Percentiles rank a stretch among this genome's conserved stretches.
These are phyloP conservation scores for Nannizziopsis arthrosporioides DNA, from an alignment of 2,329 filamentous ascomycete genomes.

Conservation along the genomic window DNA sequence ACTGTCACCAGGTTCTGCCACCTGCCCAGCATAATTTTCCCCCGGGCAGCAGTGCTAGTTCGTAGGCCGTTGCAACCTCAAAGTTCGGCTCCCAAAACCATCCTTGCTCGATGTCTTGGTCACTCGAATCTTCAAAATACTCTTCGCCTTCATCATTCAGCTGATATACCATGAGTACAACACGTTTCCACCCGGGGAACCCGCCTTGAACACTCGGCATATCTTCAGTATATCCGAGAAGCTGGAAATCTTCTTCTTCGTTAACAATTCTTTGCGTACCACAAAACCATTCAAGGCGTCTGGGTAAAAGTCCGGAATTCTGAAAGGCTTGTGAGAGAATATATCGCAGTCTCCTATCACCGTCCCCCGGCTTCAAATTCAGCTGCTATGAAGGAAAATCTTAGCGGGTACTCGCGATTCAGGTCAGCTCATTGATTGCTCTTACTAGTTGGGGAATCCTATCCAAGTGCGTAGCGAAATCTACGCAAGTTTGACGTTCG, in stretches of 20 bases:
- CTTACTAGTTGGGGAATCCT: conserved; percentile 21
- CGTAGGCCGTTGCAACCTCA: conserved; percentile 35
- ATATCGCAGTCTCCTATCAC: too few relatives aligned
- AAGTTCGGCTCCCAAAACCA: conserved; percentile 18
- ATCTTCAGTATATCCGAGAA: conserved; percentile 27
- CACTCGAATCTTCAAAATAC: background rate
- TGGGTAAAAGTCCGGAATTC: too few relatives aligned
- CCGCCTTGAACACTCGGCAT: conserved; percentile 20
- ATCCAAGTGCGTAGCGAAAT: conserved; percentile 20
- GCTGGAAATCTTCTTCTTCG: conserved; percentile 5
- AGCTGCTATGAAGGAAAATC: conserved; percentile 17
- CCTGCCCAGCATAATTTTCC: conserved; percentile 39
- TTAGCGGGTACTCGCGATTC: background rate
- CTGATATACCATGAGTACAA: conserved; percentile 29
- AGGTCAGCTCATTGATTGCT: background rate
- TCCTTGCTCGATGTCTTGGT: conserved; percentile 15
- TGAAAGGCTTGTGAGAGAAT: too few relatives aligned
- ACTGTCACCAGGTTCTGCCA: conserved; percentile 30
- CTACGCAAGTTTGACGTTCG: conserved; percentile 28
- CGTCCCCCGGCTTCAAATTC: background rate
- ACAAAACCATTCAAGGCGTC: conserved; percentile 14
- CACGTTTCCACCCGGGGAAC: conserved; percentile 28
- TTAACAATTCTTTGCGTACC: conserved; percentile 18
- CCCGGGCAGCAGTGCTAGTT: conserved; percentile 39
- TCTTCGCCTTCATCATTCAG: conserved; percentile 8